These are phyloP conservation scores for Plasmodium cynomolgi DNA, from an alignment of 169 alveolate species.

Conservation along the genomic window DNA sequence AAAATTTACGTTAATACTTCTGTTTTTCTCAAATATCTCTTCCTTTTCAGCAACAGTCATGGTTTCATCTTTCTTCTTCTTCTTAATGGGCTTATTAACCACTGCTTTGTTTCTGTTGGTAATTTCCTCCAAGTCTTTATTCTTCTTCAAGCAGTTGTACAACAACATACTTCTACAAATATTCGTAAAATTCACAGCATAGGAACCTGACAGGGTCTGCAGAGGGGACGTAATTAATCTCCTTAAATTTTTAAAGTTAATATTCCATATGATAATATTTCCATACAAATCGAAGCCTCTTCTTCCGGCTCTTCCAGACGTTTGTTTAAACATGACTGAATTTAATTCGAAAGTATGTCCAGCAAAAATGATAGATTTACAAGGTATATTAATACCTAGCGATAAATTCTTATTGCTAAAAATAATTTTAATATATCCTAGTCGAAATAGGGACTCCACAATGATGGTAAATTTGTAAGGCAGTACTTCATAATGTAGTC, in stretches of 20 bases:
- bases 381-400: constrained; percentile 94
- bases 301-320: constrained; percentile 94
- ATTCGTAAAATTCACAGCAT: constrained; percentile 61
- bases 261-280: constrained; percentile 90
- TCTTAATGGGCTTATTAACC: constrained; percentile 48
- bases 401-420: constrained; percentile 91
- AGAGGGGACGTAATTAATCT: constrained; percentile 85
- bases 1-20: constrained; percentile 46
- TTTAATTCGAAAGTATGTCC: constrained; percentile 89
- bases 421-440: constrained; percentile 88
- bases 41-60: constrained; percentile 72
- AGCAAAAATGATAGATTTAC: constrained; percentile 89
- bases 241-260: constrained; percentile 87
- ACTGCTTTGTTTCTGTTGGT: constrained; percentile 18
- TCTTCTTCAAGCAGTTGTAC: constrained; percentile 43
- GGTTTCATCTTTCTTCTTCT: constrained; percentile 57
- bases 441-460: constrained; percentile 89
- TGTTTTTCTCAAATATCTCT: constrained; percentile 65
- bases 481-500: constrained; percentile 92
- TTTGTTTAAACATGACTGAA: constrained; percentile 92
- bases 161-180: constrained; percentile 72
- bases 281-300: constrained; percentile 94
- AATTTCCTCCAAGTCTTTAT: constrained; percentile 41
- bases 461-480: constrained; percentile 83
- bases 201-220: constrained; percentile 83